Percentiles rank a stretch among this genome's conserved stretches.
Evolutionary conservation across 2,329 filamentous ascomycete species (phyloP).

Genomic region (Pseudogymnoascus sp.): DNA sequence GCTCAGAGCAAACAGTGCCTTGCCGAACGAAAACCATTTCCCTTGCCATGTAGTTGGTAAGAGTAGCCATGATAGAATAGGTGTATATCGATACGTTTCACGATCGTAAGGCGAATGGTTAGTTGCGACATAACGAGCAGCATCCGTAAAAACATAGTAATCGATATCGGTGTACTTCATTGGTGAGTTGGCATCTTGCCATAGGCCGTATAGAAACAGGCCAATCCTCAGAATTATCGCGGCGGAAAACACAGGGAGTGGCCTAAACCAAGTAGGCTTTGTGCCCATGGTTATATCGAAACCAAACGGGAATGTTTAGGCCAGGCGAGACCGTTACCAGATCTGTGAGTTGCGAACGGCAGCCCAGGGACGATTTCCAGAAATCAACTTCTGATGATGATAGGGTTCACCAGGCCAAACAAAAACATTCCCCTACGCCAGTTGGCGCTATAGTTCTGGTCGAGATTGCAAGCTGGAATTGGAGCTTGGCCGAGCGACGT

Average conservation of each 20-base stretch:
- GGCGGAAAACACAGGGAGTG: constrained; percentile 46
- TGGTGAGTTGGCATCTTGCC: constrained; percentile 85
- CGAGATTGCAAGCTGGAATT: background rate
- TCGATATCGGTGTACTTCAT: constrained; percentile 99
- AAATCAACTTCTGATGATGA: background rate
- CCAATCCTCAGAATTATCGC: constrained; percentile 59
- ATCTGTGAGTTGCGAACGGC: background rate
- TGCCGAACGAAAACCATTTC: constrained; percentile 70
- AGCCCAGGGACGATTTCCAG: background rate
- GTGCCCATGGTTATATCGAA: background rate
- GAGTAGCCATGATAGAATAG: constrained; percentile 84
- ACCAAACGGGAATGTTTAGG: background rate
- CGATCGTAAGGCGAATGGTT: constrained; percentile 72
- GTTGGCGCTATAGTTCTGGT: background rate
- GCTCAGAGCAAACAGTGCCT: constrained; percentile 74
- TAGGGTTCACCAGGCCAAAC: background rate
- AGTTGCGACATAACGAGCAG: constrained; percentile 65
- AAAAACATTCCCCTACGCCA: background rate
- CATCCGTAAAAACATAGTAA: constrained; percentile 97
- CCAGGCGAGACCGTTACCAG: background rate
- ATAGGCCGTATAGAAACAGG: constrained; percentile 81
- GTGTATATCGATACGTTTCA: constrained; percentile 96
- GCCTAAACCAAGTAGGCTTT: constrained; percentile 15
- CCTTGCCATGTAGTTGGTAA: constrained; percentile 62
- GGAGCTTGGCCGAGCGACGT: background rate